phyloP scores from a whole-genome alignment of 345 rosid species.

The Salix caprea region DNA sequence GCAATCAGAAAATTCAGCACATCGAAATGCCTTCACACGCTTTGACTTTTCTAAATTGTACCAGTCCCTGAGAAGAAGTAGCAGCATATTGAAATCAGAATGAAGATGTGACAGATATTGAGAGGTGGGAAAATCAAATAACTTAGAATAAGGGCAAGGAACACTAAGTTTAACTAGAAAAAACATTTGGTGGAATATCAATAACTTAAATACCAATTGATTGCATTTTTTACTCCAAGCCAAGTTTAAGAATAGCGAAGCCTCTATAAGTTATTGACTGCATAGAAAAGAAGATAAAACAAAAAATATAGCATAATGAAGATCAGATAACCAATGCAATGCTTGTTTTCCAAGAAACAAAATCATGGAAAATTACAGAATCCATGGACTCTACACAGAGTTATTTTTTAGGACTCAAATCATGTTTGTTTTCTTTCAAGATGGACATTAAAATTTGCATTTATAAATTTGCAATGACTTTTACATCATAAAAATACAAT shows the following conservation, averaged over 20 bases:
- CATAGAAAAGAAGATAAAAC: neutral
- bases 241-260: neutral
- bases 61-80: slow-evolving; percentile 73
- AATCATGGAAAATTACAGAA: neutral
- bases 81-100: slow-evolving; percentile 3
- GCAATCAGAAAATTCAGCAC: slow-evolving; percentile 96
- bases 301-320: neutral
- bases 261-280: neutral
- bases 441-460: neutral
- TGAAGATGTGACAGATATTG: neutral
- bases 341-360: neutral
- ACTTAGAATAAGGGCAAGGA: neutral
- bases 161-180: neutral
- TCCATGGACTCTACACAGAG: neutral
- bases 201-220: neutral
- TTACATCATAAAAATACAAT: too few relatives aligned
- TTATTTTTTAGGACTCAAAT: neutral
- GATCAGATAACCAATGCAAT: neutral
- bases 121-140: neutral
- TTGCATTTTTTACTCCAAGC: neutral
- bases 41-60: slow-evolving; percentile 96
- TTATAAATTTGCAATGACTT: neutral
- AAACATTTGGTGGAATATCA: neutral
- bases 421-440: neutral
- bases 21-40: slow-evolving; percentile 94